Evolutionary conservation across 352 stramenopile genomes (phyloP), one percentile per base, ranked within the genome.

Genomic region (Plasmopara halstedii): DNA sequence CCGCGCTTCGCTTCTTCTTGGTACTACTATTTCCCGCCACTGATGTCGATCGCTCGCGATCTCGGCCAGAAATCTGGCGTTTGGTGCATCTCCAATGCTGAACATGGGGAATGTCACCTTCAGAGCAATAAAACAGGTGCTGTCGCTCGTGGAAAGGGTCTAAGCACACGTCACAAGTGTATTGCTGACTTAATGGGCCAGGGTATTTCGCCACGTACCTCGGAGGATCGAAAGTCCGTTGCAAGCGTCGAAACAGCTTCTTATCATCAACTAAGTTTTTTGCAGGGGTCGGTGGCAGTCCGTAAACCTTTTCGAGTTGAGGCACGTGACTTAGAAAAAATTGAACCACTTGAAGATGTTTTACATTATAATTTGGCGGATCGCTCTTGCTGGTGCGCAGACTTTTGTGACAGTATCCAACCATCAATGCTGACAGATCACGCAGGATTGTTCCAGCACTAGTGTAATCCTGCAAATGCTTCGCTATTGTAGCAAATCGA

Each of bases 11-110:
- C 43, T 85, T 81, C 42, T 88, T 87, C 46, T 84, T 90, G 0
- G 48, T 17, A 2, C 48, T 37, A 25, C 45, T 64, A 2, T 32
- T 59, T 6, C 50, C 53, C 33, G 20, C 35, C 17, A 42, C 32
- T 45, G 37, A 27, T 15, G 40, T 32, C 44, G 54, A 56, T 17
- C 22, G 38, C 40, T 59, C 50, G 21, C 44, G 53, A 29, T 78
- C 56, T 36, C 58, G 50, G 40, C 39, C 35, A 37, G 42, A 71
- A 3, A 67, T 72, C 18, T 52, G 66, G 6, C 68, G 78, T 53
- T 82, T 87, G 2, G 76, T 85, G 40, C 81, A 92, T 42, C 67
- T 73, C 81, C 81, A 92, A 49, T 92, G 81, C 44, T 86, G 73
- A 15, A 71, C 42, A 35, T 92, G 81, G 4, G 53, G 60, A 17